Base-by-base conservation (phyloP, 306 rosid genomes). In the Vigna trinervia region DNA sequence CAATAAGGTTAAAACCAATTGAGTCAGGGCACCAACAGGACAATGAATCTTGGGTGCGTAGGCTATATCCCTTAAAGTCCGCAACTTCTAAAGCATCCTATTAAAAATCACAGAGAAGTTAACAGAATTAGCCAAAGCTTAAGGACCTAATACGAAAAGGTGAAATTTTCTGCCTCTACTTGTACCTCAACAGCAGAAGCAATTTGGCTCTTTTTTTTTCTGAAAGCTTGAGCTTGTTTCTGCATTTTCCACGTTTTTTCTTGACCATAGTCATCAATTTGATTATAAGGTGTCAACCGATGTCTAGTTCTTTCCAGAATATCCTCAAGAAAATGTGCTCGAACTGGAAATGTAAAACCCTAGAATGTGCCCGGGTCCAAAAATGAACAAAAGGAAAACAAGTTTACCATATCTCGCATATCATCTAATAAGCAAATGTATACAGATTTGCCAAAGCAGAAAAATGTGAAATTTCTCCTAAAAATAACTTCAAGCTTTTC, bases 261-360 rank as follows among this genome's bases (percentile, higher is more conserved):
- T 85, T 92, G 97, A 74, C 97, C 98, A 80, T 95, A 92, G 83
- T 95, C 91, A 81, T 90, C 98, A 73, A 88, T 89, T 88, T 95
- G 98, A 88, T 95, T 95, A 85, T 84, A 82, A 61, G 88, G 88
- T 23, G 88, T 95, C 87, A 95, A 84, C 61, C 81, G 86, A 85
- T 89, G 90, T 64, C 93, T 86, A 28, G 89, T 89, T 82, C 78
- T 77, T 87, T 92, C 96, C 80, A 95, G 87, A 83, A 90, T 81
- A 84, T 90, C 88, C 80, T 95, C 98, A 79, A 92, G 91, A 83
- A 90, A 95, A 80, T 86, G 90, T 48, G 91, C 82, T 78, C 47
- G 92, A 81, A 95, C 96, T 48, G 98, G 98, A 84, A 88, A 90
- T 46, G 98, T 92, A 85, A 92, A 95, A 73, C 97, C 97, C 98